phyloP scores from a whole-genome alignment of 768 basidiomycete species.

The Mrakia gelida region DNA sequence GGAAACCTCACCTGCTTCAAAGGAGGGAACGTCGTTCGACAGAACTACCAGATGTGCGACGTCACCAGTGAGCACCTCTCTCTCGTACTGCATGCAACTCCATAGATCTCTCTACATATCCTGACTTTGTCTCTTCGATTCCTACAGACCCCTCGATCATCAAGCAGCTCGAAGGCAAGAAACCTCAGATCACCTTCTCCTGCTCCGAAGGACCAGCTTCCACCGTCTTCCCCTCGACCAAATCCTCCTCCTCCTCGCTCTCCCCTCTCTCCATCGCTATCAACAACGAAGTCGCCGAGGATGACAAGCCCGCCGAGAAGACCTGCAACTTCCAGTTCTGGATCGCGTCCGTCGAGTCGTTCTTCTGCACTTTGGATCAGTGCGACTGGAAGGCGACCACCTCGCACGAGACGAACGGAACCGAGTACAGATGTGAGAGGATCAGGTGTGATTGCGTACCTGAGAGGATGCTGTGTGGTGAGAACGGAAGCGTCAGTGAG shows the following conservation, averaged over 20 bases:
- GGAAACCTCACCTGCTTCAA: conserved; percentile 89
- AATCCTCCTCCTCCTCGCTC: conserved; percentile 26
- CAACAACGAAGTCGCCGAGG: conserved; percentile 14
- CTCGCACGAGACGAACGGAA: conserved; percentile 61
- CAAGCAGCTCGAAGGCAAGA: conserved; percentile 41
- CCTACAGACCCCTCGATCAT: conserved; percentile 32
- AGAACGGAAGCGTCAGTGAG: conserved; percentile 86
- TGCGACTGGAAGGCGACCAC: conserved; percentile 52
- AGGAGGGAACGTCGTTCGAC: conserved; percentile 87
- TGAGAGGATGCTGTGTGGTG: conserved; percentile 88
- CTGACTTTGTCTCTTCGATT: too few relatives aligned
- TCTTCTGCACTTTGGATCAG: conserved; percentile 80
- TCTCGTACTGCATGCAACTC: neutral
- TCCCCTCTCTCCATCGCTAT: conserved; percentile 33
- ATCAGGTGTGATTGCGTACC: conserved; percentile 92
- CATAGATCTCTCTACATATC: too few relatives aligned
- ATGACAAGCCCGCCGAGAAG: conserved; percentile 50
- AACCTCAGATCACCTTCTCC: conserved; percentile 94
- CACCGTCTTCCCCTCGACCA: conserved; percentile 33
- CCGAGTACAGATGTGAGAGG: conserved; percentile 71
- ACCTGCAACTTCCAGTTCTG: conserved; percentile 97
- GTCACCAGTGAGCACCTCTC: conserved; percentile 73
- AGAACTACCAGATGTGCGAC: conserved; percentile 95
- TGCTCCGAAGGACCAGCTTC: conserved; percentile 51
- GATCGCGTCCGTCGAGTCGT: conserved; percentile 90